Evolutionary conservation across 2,329 filamentous ascomycete genomes (phyloP), one percentile per base, ranked within the genome.

Genomic region (Calonectria ilicicola): DNA sequence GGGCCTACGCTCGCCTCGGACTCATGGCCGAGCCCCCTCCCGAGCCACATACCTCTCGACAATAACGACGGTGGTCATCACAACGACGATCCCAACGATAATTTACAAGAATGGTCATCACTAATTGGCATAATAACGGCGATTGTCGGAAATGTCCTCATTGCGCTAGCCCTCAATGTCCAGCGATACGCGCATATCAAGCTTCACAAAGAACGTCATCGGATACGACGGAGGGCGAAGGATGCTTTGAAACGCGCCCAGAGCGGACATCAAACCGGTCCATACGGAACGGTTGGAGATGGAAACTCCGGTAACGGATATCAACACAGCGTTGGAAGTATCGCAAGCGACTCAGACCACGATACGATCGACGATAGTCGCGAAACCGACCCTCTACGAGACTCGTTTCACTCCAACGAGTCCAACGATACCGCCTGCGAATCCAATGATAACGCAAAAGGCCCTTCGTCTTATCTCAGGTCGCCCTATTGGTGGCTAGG

Each of bases 401-500:
- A 84, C 23, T 90, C 89, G 7, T 87, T 87, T 73, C 85, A 84
- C 62, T 89, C 89, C 17, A 76, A 69, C 68, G 74, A 75, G 19
- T 79, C 78, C 23, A 76, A 76, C 27, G 79, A 80, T 29, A 76
- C 72, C 35, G 76, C 76, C 35, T 75, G 71, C 51, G 76, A 74
- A 42, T 73, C 75, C 8, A 74, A 79, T 53, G 72, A 78, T 14
- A 77, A 82, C 49, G 78, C 83, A 67, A 86, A 87, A 69, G 81
- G 80, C 5, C 80, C 92, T 35, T 92, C 93, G 70, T 93, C 91
- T 7, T 99, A 99, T 83, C 90, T 99, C 72, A 92, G 91, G 75
- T 98, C 95, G 42, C 95, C 95, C 1, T 98, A 97, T 81, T 99
- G 97, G 97, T 99, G 97, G 97, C 86, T 93, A 38, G 97, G 97